These are phyloP conservation scores for Lophiostoma macrostomum DNA, from an alignment of 495 filamentous ascomycete genomes.

Conservation along the genomic window DNA sequence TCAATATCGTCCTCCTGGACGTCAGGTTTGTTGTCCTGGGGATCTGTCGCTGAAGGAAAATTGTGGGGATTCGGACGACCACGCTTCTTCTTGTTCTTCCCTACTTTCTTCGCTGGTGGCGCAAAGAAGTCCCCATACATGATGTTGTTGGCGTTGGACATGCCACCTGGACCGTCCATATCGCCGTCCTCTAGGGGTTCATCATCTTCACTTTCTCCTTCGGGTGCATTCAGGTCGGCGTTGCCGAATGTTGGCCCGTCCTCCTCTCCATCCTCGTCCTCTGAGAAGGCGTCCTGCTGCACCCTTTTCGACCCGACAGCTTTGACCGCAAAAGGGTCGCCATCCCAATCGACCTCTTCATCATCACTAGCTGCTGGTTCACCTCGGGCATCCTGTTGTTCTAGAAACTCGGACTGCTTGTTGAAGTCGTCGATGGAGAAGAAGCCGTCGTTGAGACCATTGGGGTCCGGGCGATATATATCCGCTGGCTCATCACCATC, in stretches of 20 bases:
- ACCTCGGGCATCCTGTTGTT: constrained; percentile 71
- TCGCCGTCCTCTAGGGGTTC: constrained; percentile 52
- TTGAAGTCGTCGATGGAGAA: constrained; percentile 99
- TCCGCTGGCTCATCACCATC: constrained; percentile 45
- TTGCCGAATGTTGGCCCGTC: constrained; percentile 73
- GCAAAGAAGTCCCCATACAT: constrained; percentile 89
- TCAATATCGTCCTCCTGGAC: constrained; percentile 56
- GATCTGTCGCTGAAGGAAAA: constrained; percentile 32
- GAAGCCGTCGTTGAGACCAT: constrained; percentile 88
- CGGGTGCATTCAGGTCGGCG: constrained; percentile 56
- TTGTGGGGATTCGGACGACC: constrained; percentile 44
- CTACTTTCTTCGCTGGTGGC: constrained; percentile 69
- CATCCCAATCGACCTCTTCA: constrained; percentile 81
- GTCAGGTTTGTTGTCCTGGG: constrained; percentile 30
- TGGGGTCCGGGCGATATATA: constrained; percentile 51
- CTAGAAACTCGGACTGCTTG: constrained; percentile 79
- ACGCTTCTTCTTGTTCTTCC: constrained; percentile 47
- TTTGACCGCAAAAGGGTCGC: constrained; percentile 54
- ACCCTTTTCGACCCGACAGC: neutral
- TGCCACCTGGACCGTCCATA: constrained; percentile 46
- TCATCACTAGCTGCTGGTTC: constrained; percentile 70
- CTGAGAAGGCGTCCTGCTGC: constrained; percentile 39
- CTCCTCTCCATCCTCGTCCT: constrained; percentile 48
- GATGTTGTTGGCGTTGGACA: constrained; percentile 77
- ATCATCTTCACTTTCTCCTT: constrained; percentile 55